A percentile compares a stretch with the other conserved stretches of the same genome.
Conservation (phyloP, 768 basidiomycete genomes). For the Trametes meyenii region DNA sequence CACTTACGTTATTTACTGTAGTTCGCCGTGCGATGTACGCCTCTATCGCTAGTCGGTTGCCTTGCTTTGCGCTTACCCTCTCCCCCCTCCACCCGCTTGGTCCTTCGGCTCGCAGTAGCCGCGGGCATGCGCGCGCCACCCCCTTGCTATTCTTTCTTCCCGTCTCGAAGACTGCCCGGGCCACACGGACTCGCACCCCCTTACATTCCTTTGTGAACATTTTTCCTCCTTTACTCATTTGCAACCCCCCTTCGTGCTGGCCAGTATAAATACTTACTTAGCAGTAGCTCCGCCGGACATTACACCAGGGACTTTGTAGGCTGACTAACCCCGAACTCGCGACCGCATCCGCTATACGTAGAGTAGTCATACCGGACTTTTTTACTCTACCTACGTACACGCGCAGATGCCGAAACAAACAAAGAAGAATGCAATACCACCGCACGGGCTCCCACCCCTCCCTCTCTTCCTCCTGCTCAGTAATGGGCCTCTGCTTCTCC, state of each 20-base stretch:
- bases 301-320: constrained; percentile 16
- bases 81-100: background rate
- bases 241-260: constrained; percentile 9
- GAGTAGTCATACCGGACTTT: constrained; percentile 14
- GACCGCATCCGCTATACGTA: constrained; percentile 10
- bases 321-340: constrained; percentile 5
- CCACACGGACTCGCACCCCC: constrained; percentile 1
- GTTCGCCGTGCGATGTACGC: constrained; percentile 21
- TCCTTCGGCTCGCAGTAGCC: constrained; percentile 4
- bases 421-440: constrained; percentile 4
- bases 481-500: background rate
- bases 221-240: background rate
- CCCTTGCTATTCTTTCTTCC: background rate
- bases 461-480: background rate
- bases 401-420: background rate
- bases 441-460: background rate
- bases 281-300: constrained; percentile 14
- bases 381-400: constrained; percentile 9
- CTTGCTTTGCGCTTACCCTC: background rate
- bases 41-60: constrained; percentile 18
- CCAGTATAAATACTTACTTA: constrained; percentile 2
- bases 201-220: constrained; percentile 1
- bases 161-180: constrained; percentile 2
- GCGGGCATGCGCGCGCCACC: background rate
- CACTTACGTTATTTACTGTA: constrained; percentile 20